phyloP scores from a whole-genome alignment of 108 stramenopile species.

The Seminavis robusta region DNA sequence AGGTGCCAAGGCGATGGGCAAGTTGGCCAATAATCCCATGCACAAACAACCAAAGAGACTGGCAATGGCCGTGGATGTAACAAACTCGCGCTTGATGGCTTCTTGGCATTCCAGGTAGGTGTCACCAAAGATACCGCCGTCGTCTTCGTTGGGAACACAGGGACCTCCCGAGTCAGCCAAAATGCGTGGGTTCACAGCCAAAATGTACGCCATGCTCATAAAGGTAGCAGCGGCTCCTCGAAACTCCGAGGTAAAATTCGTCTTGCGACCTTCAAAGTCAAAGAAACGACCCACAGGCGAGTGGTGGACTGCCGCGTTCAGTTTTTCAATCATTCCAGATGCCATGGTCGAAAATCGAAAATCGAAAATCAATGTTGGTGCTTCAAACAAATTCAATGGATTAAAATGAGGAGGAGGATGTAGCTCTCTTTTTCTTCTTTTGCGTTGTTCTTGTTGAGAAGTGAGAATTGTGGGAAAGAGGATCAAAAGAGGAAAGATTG shows the following conservation, averaged over 20 bases:
- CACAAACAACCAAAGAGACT: constrained; percentile 50
- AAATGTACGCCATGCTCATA: constrained; percentile 63
- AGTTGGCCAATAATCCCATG: constrained; percentile 60
- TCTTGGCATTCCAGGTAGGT: constrained; percentile 39
- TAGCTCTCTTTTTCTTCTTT: no score
- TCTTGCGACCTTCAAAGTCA: constrained; percentile 31
- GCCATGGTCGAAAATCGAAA: no score
- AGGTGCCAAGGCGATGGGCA: constrained; percentile 63
- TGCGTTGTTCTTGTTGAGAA: no score
- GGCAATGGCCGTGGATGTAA: constrained; percentile 58
- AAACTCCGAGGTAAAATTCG: constrained; percentile 38
- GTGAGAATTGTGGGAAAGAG: no score
- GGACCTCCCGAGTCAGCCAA: constrained; percentile 56
- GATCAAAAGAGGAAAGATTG: no score
- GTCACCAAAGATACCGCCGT: constrained; percentile 36
- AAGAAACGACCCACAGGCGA: no score
- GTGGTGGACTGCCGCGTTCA: no score
- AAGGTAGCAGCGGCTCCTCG: constrained; percentile 52
- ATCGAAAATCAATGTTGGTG: no score
- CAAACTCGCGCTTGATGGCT: constrained; percentile 39
- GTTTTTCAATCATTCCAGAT: no score
- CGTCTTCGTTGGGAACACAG: constrained; percentile 33
- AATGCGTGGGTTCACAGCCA: constrained; percentile 62
- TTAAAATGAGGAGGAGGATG: no score
- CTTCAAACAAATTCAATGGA: no score